phyloP scores from a whole-genome alignment of 768 basidiomycete genomes.

The Auricularia cornea region DNA sequence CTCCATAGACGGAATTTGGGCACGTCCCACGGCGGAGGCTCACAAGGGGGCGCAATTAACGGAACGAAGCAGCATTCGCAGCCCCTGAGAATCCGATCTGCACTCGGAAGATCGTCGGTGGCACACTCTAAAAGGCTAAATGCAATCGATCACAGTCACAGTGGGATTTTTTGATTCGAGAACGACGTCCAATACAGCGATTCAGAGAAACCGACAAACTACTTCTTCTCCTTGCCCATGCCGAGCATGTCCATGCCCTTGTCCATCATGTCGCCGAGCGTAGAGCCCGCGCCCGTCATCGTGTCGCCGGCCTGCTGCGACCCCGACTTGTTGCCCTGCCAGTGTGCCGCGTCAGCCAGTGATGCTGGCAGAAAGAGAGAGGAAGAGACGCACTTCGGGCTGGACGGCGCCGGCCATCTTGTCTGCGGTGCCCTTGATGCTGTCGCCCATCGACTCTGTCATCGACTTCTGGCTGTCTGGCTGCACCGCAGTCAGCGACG shows the following conservation, averaged over 20 bases:
- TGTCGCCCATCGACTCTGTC: constrained; percentile 41
- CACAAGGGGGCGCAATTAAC: too few species aligned
- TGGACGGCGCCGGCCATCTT: constrained; percentile 38
- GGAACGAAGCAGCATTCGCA: too few species aligned
- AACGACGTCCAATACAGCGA: too few species aligned
- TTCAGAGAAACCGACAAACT: too few species aligned
- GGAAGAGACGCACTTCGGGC: constrained; percentile 18
- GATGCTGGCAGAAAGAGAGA: neutral
- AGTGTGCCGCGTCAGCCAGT: too few species aligned
- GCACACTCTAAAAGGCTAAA: too few species aligned
- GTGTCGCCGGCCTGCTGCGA: neutral
- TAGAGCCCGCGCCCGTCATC: neutral
- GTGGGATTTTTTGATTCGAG: too few species aligned
- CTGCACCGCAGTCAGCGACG: constrained; percentile 28
- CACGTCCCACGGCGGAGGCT: too few species aligned
- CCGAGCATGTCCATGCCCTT: neutral
- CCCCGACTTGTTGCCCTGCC: neutral
- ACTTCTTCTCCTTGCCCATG: neutral
- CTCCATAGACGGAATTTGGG: too few species aligned
- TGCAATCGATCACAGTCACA: too few species aligned
- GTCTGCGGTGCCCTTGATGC: constrained; percentile 40
- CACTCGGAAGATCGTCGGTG: too few species aligned
- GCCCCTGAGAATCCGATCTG: too few species aligned
- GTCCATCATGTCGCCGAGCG: neutral
- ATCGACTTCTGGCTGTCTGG: constrained; percentile 43